Percentiles rank a stretch among this genome's conserved stretches.
Evolutionary conservation across 2,329 filamentous ascomycete genomes (phyloP).

Genomic region (Fonsecaea nubica): DNA sequence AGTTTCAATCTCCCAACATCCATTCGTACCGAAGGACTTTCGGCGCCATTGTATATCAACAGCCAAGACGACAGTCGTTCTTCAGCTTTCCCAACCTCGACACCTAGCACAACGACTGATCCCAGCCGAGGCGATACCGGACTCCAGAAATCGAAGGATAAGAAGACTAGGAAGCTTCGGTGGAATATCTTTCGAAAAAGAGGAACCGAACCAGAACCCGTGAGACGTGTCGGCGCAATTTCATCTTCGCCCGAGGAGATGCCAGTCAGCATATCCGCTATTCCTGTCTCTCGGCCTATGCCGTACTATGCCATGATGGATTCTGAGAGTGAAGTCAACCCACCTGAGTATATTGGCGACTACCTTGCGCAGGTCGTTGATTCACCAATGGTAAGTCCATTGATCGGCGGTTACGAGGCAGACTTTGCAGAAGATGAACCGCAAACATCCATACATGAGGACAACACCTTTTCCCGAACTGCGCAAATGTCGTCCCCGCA

Average conservation of each 20-base stretch:
- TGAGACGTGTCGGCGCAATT: constrained; percentile 35
- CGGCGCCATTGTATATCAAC: constrained; percentile 29
- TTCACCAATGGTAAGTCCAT: constrained; percentile 29
- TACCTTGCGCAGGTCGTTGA: constrained; percentile 51
- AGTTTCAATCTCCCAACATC: constrained; percentile 35
- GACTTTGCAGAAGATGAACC: constrained; percentile 41
- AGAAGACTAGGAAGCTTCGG: constrained; percentile 43
- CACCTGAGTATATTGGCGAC: constrained; percentile 54
- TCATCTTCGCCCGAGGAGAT: constrained; percentile 44
- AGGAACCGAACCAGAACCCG: constrained; percentile 24
- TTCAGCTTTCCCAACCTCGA: constrained; percentile 32
- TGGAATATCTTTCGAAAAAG: constrained; percentile 67
- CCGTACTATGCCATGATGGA: constrained; percentile 67
- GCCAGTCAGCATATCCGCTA: constrained; percentile 49
- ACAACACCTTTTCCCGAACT: constrained; percentile 23
- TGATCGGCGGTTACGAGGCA: constrained; percentile 21
- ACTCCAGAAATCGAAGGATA: constrained; percentile 28
- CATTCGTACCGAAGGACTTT: constrained; percentile 35
- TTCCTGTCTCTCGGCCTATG: constrained; percentile 52
- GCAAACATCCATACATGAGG: constrained; percentile 9
- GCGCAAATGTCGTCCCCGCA: constrained; percentile 23
- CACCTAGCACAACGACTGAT: constrained; percentile 30
- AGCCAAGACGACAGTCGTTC: constrained; percentile 37
- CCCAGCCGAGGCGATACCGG: constrained; percentile 25
- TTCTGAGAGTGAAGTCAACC: constrained; percentile 48